These are phyloP conservation scores for Globisporangium nodosum DNA, from an alignment of 352 stramenopile genomes.

Conservation along the genomic window DNA sequence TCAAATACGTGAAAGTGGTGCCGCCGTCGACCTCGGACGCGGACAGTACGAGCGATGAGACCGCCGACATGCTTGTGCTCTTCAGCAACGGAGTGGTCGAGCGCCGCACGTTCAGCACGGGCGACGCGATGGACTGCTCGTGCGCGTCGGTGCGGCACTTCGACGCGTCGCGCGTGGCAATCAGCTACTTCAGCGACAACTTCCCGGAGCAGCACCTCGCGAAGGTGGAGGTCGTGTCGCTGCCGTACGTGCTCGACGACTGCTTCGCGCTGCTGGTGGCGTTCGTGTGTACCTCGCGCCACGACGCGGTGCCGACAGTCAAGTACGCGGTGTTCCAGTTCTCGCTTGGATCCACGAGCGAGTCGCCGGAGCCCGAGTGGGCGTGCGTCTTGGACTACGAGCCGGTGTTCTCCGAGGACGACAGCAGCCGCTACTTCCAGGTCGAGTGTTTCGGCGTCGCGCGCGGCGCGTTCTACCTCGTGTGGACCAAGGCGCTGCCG, in stretches of 20 bases:
- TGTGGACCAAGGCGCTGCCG: constrained; percentile 52
- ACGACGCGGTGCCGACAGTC: constrained; percentile 28
- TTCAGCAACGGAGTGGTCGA: constrained; percentile 62
- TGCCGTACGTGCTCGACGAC: constrained; percentile 56
- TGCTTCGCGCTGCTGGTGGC: constrained; percentile 57
- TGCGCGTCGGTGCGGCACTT: constrained; percentile 54
- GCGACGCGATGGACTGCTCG: constrained; percentile 59
- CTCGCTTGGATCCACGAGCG: constrained; percentile 20
- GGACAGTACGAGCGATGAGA: constrained; percentile 24
- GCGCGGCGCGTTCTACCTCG: constrained; percentile 55
- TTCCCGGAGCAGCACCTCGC: constrained; percentile 55
- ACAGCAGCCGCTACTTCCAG: constrained; percentile 39
- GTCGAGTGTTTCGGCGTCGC: constrained; percentile 63
- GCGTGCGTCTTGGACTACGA: constrained; percentile 66
- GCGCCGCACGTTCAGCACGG: constrained; percentile 59
- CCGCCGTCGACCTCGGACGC: constrained; percentile 23
- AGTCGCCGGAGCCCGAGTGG: constrained; percentile 43
- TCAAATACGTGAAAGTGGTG: constrained; percentile 49
- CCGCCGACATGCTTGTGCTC: constrained; percentile 59
- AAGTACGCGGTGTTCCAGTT: constrained; percentile 80
- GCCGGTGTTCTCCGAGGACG: constrained; percentile 37
- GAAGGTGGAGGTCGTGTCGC: constrained; percentile 58
- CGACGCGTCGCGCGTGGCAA: constrained; percentile 49
- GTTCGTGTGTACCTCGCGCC: constrained; percentile 54
- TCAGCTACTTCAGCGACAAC: constrained; percentile 65